Conservation (phyloP, 352 stramenopile genomes). For the Halophytophthora batemanensis region DNA sequence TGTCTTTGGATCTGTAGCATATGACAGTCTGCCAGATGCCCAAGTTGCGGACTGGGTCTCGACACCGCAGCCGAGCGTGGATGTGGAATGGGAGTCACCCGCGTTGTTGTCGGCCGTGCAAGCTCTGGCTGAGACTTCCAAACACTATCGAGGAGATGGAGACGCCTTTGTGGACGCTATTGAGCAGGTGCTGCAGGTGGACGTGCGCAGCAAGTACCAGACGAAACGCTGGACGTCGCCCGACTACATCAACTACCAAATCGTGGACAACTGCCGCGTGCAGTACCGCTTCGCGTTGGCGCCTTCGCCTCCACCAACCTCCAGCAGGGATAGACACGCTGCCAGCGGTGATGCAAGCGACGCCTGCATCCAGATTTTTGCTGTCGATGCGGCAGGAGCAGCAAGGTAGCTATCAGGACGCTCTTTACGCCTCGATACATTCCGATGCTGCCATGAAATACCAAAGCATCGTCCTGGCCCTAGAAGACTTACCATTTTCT, state of each 20-base stretch:
- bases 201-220: slow-evolving; percentile 77
- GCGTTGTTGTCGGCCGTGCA: slow-evolving; percentile 23
- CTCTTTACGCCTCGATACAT: too few relatives aligned
- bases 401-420: too few relatives aligned
- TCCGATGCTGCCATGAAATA: too few relatives aligned
- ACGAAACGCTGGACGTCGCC: slow-evolving; percentile 44
- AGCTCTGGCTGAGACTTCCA: slow-evolving; percentile 35
- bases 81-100: slow-evolving; percentile 49
- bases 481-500: too few relatives aligned
- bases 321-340: too few relatives aligned
- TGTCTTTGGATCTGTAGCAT: slow-evolving; percentile 36
- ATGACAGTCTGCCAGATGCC: slow-evolving; percentile 50
- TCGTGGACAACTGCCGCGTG: slow-evolving; percentile 56
- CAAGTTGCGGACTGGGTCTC: slow-evolving; percentile 41
- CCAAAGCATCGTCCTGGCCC: too few relatives aligned
- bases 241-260: slow-evolving; percentile 37
- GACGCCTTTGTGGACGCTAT: slow-evolving; percentile 41
- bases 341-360: slow-evolving; percentile 11
- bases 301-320: neutral
- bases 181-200: slow-evolving; percentile 62
- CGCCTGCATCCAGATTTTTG: slow-evolving; percentile 26
- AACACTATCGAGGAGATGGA: slow-evolving; percentile 35
- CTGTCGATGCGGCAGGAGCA: too few relatives aligned
- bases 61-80: slow-evolving; percentile 26
- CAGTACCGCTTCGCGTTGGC: slow-evolving; percentile 39